Evolutionary conservation across 208 protist genomes (phyloP).

Genomic region (Leishmania aethiopica): DNA sequence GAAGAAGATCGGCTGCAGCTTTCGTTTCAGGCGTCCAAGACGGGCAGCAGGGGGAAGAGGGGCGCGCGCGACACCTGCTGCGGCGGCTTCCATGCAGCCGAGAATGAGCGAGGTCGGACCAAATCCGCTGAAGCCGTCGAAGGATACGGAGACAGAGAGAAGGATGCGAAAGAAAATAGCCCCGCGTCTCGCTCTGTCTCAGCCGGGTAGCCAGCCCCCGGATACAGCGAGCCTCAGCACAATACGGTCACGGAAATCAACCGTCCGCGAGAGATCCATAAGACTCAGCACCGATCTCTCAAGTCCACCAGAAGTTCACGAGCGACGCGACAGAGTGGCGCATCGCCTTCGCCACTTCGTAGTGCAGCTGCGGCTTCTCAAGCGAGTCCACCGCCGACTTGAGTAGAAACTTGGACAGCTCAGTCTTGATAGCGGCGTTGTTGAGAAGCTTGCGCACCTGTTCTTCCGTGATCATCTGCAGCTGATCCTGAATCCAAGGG

Average conservation of each 20-base stretch:
- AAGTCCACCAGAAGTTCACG: conserved; percentile 60
- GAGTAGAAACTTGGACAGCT: conserved; percentile 64
- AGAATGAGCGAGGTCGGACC: background rate
- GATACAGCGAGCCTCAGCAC: background rate
- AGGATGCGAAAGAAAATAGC: too few relatives aligned
- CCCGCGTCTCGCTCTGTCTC: background rate
- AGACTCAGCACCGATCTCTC: background rate
- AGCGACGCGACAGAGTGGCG: conserved; percentile 43
- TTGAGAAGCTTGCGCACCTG: conserved; percentile 67
- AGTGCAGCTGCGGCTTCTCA: conserved; percentile 63
- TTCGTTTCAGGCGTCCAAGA: background rate
- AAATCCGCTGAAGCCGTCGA: background rate
- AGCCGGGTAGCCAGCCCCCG: background rate
- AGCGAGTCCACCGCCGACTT: conserved; percentile 56
- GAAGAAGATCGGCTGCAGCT: background rate
- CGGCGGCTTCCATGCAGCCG: background rate
- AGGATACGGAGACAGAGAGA: background rate
- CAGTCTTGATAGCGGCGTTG: conserved; percentile 51
- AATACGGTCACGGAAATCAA: background rate
- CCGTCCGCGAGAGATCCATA: background rate
- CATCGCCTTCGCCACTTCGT: conserved; percentile 59
- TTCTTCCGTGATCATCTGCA: conserved; percentile 79
- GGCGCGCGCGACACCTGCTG: background rate
- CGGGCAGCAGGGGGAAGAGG: background rate
- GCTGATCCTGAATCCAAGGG: conserved; percentile 85